phyloP scores from a whole-genome alignment of 768 basidiomycete genomes.

The Glaciozyma martinii region DNA sequence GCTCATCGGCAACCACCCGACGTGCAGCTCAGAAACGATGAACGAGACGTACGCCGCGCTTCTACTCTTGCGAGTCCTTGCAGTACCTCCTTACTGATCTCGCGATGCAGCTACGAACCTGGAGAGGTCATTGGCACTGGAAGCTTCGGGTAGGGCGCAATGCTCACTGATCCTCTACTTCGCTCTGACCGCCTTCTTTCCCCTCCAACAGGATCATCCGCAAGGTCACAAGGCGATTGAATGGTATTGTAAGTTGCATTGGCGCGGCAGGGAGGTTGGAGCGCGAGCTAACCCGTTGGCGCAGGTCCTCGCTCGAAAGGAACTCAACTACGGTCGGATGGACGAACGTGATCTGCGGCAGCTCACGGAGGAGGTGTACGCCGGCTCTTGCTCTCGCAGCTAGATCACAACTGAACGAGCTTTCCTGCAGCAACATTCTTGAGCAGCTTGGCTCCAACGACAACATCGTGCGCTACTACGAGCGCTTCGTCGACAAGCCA shows the following conservation, averaged over 20 bases:
- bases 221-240: conserved; percentile 54
- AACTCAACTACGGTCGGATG: conserved; percentile 97
- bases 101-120: conserved; percentile 62
- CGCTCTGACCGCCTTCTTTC: not conserved
- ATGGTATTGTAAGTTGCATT: conserved; percentile 14
- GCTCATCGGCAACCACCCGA: conserved; percentile 29
- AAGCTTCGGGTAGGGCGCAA: conserved; percentile 59
- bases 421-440: conserved; percentile 67
- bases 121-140: conserved; percentile 93
- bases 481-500: conserved; percentile 79
- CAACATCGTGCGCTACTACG: conserved; percentile 92
- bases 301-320: conserved; percentile 45
- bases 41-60: conserved; percentile 38
- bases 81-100: too few relatives aligned
- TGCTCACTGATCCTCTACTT: not conserved
- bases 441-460: conserved; percentile 82
- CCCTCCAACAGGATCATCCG: conserved; percentile 56
- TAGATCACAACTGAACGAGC: not conserved
- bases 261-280: too few relatives aligned
- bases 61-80: too few relatives aligned
- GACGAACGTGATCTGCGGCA: conserved; percentile 90
- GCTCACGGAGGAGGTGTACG: conserved; percentile 95
- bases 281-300: not conserved
- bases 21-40: conserved; percentile 12
- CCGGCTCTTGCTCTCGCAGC: too few relatives aligned